Conservation (phyloP, 1,284 basidiomycete genomes). For the Irpex rosettiformis region DNA sequence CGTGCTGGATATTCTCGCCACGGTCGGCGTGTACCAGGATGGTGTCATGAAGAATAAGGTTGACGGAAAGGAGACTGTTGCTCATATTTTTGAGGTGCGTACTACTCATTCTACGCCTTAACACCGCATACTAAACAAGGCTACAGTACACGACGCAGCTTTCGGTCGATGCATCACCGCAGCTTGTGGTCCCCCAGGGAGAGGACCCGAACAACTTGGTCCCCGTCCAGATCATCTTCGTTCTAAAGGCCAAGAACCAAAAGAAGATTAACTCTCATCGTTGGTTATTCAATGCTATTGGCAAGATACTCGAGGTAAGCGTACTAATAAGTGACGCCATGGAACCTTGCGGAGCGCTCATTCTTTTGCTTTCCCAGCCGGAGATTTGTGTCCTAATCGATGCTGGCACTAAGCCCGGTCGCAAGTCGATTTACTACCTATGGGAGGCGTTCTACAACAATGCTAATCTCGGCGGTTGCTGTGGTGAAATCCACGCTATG, state of each 20-base stretch:
- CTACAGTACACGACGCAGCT: slow-evolving; percentile 83
- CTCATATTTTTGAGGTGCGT: slow-evolving; percentile 83
- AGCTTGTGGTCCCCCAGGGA: slow-evolving; percentile 85
- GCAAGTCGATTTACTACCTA: slow-evolving; percentile 95
- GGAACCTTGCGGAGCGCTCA: slow-evolving; percentile 10
- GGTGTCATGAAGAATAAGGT: slow-evolving; percentile 95
- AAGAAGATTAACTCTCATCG: slow-evolving; percentile 98
- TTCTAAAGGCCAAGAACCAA: slow-evolving; percentile 95
- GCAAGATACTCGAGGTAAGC: slow-evolving; percentile 69
- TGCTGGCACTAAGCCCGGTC: slow-evolving; percentile 94
- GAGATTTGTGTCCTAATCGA: slow-evolving; percentile 91
- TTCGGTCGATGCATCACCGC: slow-evolving; percentile 87
- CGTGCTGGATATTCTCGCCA: slow-evolving; percentile 84
- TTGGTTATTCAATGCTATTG: slow-evolving; percentile 98
- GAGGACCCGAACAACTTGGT: slow-evolving; percentile 90
- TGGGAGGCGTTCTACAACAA: slow-evolving; percentile 93
- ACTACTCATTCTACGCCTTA: not conserved
- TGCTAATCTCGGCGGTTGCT: slow-evolving; percentile 72
- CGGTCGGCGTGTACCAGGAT: slow-evolving; percentile 88
- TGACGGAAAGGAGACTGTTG: slow-evolving; percentile 91
- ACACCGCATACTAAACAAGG: slow-evolving; percentile 1
- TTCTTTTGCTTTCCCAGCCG: slow-evolving; percentile 45
- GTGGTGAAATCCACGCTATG: slow-evolving; percentile 95
- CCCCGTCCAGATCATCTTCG: slow-evolving; percentile 94
- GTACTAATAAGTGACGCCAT: not conserved